Evolutionary conservation across 2,329 filamentous ascomycete species (phyloP).

Genomic region (Neofusicoccum sp.): DNA sequence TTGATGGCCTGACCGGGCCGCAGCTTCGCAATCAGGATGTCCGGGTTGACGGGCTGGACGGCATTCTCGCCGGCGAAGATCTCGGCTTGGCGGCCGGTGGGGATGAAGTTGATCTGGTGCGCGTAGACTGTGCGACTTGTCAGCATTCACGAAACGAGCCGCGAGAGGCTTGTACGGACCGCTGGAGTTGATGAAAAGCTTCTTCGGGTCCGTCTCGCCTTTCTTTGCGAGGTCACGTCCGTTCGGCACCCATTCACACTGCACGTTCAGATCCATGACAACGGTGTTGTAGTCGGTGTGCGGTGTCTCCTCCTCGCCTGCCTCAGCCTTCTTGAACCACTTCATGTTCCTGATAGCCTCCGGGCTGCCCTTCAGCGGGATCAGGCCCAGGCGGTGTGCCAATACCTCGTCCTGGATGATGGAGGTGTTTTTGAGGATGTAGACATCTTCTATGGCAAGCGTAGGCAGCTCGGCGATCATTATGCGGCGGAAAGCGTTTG

Average conservation of each 20-base stretch:
- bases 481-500: constrained; percentile 97
- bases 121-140: constrained; percentile 43
- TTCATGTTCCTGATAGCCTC: constrained; percentile 79
- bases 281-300: constrained; percentile 84
- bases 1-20: constrained; percentile 86
- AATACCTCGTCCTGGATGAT: constrained; percentile 98
- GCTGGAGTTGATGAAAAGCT: constrained; percentile 83
- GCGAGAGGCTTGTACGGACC: constrained; percentile 20
- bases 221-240: constrained; percentile 59
- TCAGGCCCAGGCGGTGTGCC: constrained; percentile 83
- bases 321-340: constrained; percentile 74
- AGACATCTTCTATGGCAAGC: constrained; percentile 91
- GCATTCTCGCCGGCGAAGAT: constrained; percentile 54
- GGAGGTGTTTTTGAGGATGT: constrained; percentile 93
- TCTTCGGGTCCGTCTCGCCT: constrained; percentile 76
- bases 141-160: background rate
- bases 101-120: constrained; percentile 67
- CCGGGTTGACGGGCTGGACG: constrained; percentile 80
- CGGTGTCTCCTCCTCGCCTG: constrained; percentile 47
- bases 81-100: constrained; percentile 62
- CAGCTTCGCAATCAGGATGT: constrained; percentile 93
- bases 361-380: constrained; percentile 81
- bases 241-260: constrained; percentile 77
- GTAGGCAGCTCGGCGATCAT: constrained; percentile 93
- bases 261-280: constrained; percentile 72